Evolutionary conservation across 2,329 filamentous ascomycete genomes (phyloP).

Genomic region (Ceratocystis albifundus): DNA sequence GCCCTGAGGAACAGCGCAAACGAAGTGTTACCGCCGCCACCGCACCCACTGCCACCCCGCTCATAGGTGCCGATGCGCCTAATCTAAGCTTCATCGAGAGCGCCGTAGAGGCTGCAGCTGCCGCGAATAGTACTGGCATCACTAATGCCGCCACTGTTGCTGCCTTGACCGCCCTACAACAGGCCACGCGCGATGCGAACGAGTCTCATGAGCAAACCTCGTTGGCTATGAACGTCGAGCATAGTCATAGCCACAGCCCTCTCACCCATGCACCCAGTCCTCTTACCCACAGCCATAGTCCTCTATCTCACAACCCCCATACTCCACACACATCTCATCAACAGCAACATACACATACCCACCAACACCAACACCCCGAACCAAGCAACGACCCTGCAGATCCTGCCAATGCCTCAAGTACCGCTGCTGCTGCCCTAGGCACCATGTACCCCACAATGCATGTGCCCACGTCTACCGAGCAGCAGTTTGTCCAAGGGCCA

Average conservation of each 20-base stretch:
- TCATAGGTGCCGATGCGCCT: slow-evolving; percentile 22
- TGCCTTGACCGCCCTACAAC: slow-evolving; percentile 43
- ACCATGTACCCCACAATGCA: slow-evolving; percentile 49
- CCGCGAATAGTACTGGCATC: slow-evolving; percentile 32
- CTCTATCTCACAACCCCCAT: slow-evolving; percentile 12
- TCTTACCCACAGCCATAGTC: slow-evolving; percentile 18
- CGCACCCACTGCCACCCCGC: slow-evolving; percentile 10
- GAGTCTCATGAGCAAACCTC: slow-evolving; percentile 15
- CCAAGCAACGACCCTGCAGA: slow-evolving; percentile 35
- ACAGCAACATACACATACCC: not conserved
- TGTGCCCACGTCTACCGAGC: slow-evolving; percentile 46
- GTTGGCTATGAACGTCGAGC: slow-evolving; percentile 18
- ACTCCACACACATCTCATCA: slow-evolving; percentile 25
- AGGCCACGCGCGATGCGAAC: slow-evolving; percentile 35
- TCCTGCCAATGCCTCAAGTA: slow-evolving; percentile 45
- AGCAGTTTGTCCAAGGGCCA: slow-evolving; percentile 46
- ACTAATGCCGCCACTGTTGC: slow-evolving; percentile 22
- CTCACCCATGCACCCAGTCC: slow-evolving; percentile 6
- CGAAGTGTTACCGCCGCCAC: slow-evolving; percentile 37
- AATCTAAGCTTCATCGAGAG: slow-evolving; percentile 39
- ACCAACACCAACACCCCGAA: slow-evolving; percentile 21
- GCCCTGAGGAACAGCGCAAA: slow-evolving; percentile 42
- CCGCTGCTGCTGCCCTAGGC: slow-evolving; percentile 47
- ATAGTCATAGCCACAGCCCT: slow-evolving; percentile 15
- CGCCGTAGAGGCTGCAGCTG: slow-evolving; percentile 37